phyloP scores from a whole-genome alignment of 108 stramenopile genomes.

The Parmales sp. region DNA sequence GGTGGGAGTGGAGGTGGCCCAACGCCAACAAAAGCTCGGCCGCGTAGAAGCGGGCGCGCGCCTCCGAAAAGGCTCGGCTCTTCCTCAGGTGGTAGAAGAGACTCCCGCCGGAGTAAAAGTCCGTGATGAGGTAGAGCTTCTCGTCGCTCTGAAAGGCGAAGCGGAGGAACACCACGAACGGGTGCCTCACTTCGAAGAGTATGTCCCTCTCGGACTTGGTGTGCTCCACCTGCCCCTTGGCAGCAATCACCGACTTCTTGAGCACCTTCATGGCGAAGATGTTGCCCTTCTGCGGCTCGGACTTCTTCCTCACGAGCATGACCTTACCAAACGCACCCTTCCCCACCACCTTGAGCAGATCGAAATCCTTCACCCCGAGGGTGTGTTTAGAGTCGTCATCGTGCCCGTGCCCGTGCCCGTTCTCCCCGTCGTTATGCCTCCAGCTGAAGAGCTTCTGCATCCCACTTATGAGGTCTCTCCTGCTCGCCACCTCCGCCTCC shows the following conservation, averaged over 20 bases:
- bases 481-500: background rate
- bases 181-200: constrained; percentile 27
- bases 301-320: constrained; percentile 22
- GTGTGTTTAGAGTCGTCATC: background rate
- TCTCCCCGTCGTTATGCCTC: background rate
- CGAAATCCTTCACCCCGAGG: constrained; percentile 25
- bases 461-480: background rate
- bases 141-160: constrained; percentile 32
- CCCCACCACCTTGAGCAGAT: constrained; percentile 35
- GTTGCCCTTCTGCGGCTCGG: background rate
- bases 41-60: constrained; percentile 39
- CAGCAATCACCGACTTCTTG: constrained; percentile 20
- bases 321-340: constrained; percentile 46
- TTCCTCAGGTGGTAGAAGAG: constrained; percentile 37
- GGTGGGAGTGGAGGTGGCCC: constrained; percentile 35
- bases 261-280: constrained; percentile 39
- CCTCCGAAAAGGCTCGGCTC: constrained; percentile 19
- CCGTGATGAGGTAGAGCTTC: constrained; percentile 30
- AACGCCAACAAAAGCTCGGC: constrained; percentile 42
- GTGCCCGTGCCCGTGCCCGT: background rate
- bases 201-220: constrained; percentile 27
- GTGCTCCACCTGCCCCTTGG: constrained; percentile 33
- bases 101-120: constrained; percentile 31
- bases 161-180: constrained; percentile 29
- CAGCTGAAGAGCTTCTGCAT: constrained; percentile 1